Base-by-base conservation (phyloP, 1,284 basidiomycete species). In the Boletellus dicymbophilus region DNA sequence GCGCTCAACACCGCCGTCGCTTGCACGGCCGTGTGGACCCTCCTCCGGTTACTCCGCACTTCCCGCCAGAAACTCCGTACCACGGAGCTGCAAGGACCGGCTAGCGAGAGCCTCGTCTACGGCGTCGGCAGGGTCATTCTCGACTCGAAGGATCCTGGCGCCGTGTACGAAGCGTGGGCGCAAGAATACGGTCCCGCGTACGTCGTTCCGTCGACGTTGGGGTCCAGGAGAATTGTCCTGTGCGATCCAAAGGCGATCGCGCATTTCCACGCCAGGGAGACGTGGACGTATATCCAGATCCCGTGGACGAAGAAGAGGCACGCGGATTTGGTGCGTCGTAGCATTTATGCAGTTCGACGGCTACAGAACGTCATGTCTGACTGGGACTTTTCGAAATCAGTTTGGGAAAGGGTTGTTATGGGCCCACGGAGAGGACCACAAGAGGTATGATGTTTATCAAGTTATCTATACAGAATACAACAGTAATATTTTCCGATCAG, bases 241-340 rank as follows among this genome's bases (percentile, higher is more conserved):
- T 47, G 47, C 11, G 56, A 56, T 56, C 75, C 80, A 1, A 81
- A 76, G 58, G 81, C 37, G 9, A 37, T 37, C 15, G 37, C 37
- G 12, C 37, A 37, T 7, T 37, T 37, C 7, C 12, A 23, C 81
- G 1, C 3, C 4, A 73, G 69, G 46, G 81, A 82, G 48, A 76
- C 78, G 0, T 73, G 69, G 48, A 72, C 60, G 0, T 84, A 83
- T 56, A 66, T 74, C 2, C 73, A 74, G 46, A 71, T 71, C 1
- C 60, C 64, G 5, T 53, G 72, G 36, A 54, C 66, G 10, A 73
- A 70, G 44, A 47, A 60, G 6, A 69, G 75, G n/a, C 71, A 79
- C n/a, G 72, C 72, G 37, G 68, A 65, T 37, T 47, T 78, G 37
- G 82, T 82, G 54, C 36, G 76, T 68, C 13, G 3, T 15, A n/a